Evolutionary conservation across 1,284 basidiomycete genomes (phyloP), one percentile per base, ranked within the genome.

Genomic region (Abortiporus biennis): DNA sequence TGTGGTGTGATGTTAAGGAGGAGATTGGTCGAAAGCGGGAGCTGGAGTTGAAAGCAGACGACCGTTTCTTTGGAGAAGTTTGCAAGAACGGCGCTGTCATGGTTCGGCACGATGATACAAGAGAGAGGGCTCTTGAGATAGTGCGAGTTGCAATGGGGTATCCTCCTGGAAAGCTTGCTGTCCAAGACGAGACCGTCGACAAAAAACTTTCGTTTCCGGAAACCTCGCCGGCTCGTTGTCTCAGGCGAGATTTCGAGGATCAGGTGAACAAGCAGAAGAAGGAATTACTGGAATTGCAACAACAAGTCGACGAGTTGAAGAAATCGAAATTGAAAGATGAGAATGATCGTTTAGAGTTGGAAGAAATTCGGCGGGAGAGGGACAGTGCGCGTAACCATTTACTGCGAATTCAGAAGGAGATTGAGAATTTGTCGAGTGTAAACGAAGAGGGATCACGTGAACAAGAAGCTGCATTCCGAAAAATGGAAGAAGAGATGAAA

Each of bases 1-100:
- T 71, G 69, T 76, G 73, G 73, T 63, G 62, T 13, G 58, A 62
- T 42, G 59, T 69, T 27, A 59, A 62, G 37, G 50, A 48, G 9
- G 27, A 16, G 16, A 16, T 24, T 11, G 38, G 38, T 9, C 15
- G 9, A 4, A 32, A 15, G 11, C 33, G 36, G 6, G 36, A 44
- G 37, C n/a, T 30, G 3, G 42, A 44, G 36, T 15, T 40, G n/a
- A 21, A 13, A 29, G 19, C 21, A 24, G 38, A 40, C 15, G 27
- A 30, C 9, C 21, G 13, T 9, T 29, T 46, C 29, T 38, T 46
- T 35, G 38, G 33, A 33, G 29, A 27, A 11, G 34, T 43, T 12
- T 31, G 47, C 21, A 43, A 47, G 20, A 37, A 44, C 15, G 49
- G 49, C 17, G 49, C 49, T 3, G n/a, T 30, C 12, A 49, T 51